Evolutionary conservation across 2,329 filamentous ascomycete species (phyloP), one percentile per base, ranked within the genome.

Genomic region (Didymellaceae sp.): DNA sequence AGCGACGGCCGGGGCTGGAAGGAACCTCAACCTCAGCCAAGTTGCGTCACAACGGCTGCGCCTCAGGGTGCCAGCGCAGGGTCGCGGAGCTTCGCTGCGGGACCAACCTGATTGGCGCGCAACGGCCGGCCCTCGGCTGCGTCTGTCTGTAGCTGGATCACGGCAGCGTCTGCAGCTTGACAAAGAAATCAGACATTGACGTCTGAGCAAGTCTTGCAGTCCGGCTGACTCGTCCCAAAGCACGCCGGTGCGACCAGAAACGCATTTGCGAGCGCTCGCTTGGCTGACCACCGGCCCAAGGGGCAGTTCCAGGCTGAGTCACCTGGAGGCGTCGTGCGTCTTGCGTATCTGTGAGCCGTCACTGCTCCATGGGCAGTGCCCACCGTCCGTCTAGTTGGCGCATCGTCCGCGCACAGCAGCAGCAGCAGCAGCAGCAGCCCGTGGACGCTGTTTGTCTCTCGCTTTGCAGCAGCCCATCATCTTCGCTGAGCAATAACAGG

Each of bases 31-130:
- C n/a, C n/a, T n/a, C n/a, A 43, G 47, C 30, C 13, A 14, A 45
- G 39, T 45, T 48, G 55, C 58, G 57, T 63, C 58, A 61, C 61
- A 53, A 51, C 32, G 34, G 45, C 65, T 62, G 60, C 57, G 63
- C 63, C 62, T 38, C 57, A 8, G 20, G 24, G 39, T 25, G n/a
- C 24, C 22, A 11, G 30, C 32, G 31, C 38, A 43, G 38, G 38
- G 17, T 40, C 40, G 26, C 20, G 18, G 10, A 32, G 40, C 40
- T 33, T 14, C 31, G 33, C 24, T 7, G 24, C 24, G 11, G 24
- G 24, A 11, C 7, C 24, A 7, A 11, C 24, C 7, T 25, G 24
- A 25, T 25, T 25, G 24, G 24, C 24, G 24, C 11, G 24, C 28
- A 39, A 17, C 24, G 26, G 37, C 16, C 20, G 28, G 16, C 6